Base-by-base conservation (phyloP, 768 basidiomycete species). In the Lentinus tigrinus region DNA sequence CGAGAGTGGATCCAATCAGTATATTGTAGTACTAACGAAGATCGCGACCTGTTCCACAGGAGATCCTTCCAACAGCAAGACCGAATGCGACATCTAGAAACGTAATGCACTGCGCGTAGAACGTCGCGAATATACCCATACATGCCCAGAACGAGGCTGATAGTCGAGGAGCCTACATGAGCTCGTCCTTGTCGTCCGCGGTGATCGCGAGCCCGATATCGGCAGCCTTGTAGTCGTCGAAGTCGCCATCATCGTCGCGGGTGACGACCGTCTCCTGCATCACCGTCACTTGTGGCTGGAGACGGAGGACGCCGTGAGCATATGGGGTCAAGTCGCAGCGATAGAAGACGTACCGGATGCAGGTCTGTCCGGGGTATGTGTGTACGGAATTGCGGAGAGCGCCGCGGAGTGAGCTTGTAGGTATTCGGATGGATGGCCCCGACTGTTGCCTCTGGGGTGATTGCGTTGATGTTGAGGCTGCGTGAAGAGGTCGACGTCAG, bases 241-340 rank as follows among this genome's bases (percentile, higher is more conserved):
- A 42, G 54, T 56, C 54, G 47, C 46, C 47, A n/a, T 49, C 31
- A 40, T 56, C 54, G 54, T 56, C 54, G 54, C 28, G 47, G 39
- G 49, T 48, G 13, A 56, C 54, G 47, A 56, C 47, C 47, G 54
- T 56, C 38, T 56, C 47, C 54, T 56, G 54, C 38, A 48, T 47
- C 17, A 49, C 37, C 26, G 54, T 34, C 19, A 56, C 47, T 26
- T 47, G 47, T 7, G 54, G 54, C 54, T 56, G 31, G 16, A 13
- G 26, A 21, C 6, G 14, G 21, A 36, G 16, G 27, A n/a, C 36
- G n/a, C 31, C 10, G 27, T 31, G 27, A 34, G 17, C 8, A 34
- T 7, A 16, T n/a, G 47, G 17, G 16, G 17, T 28, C 19, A 7
- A n/a, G 21, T 44, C 3, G 6, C 13, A 56, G 31, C 31, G 31